A percentile compares a stretch with the other conserved stretches of the same genome.
Conservation (phyloP, 2,329 filamentous ascomycete genomes). For the Pseudofabraea citricarpa region DNA sequence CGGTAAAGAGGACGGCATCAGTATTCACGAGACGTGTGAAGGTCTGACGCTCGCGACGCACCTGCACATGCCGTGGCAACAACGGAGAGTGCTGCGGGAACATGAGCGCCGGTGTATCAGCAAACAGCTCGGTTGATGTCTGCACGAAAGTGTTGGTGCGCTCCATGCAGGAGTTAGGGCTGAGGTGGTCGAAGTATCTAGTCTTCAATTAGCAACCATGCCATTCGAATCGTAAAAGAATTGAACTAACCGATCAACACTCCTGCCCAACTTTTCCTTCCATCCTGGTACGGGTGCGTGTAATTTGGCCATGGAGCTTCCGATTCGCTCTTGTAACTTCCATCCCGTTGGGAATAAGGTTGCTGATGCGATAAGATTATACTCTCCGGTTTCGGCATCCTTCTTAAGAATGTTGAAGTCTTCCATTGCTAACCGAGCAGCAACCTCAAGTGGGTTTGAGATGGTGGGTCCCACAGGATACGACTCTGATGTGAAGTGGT, state of each 20-base stretch:
- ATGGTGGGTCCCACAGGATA: slow-evolving; percentile 32
- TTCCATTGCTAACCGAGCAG: slow-evolving; percentile 44
- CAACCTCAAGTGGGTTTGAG: slow-evolving; percentile 42
- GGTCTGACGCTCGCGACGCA: slow-evolving; percentile 44
- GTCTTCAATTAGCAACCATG: slow-evolving; percentile 3
- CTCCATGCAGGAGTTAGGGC: slow-evolving; percentile 39
- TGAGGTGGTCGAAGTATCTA: slow-evolving; percentile 41
- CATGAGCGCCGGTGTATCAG: slow-evolving; percentile 31
- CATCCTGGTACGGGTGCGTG: slow-evolving; percentile 43
- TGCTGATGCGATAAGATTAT: slow-evolving; percentile 44
- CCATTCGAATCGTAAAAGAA: neutral
- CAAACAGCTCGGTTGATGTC: slow-evolving; percentile 38
- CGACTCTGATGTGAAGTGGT: slow-evolving; percentile 38
- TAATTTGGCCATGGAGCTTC: slow-evolving; percentile 41
- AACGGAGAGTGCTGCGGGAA: slow-evolving; percentile 20
- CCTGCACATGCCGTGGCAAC: slow-evolving; percentile 32
- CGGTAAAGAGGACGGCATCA: slow-evolving; percentile 42
- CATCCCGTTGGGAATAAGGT: slow-evolving; percentile 49
- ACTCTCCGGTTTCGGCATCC: slow-evolving; percentile 37
- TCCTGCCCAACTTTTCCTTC: slow-evolving; percentile 39
- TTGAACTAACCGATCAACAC: slow-evolving; percentile 37
- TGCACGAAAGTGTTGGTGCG: slow-evolving; percentile 46
- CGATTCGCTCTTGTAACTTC: slow-evolving; percentile 42
- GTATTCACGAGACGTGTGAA: slow-evolving; percentile 40
- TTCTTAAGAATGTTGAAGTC: slow-evolving; percentile 45